Evolutionary conservation across 2,329 filamentous ascomycete species (phyloP).

Genomic region (Colletotrichum destructivum): DNA sequence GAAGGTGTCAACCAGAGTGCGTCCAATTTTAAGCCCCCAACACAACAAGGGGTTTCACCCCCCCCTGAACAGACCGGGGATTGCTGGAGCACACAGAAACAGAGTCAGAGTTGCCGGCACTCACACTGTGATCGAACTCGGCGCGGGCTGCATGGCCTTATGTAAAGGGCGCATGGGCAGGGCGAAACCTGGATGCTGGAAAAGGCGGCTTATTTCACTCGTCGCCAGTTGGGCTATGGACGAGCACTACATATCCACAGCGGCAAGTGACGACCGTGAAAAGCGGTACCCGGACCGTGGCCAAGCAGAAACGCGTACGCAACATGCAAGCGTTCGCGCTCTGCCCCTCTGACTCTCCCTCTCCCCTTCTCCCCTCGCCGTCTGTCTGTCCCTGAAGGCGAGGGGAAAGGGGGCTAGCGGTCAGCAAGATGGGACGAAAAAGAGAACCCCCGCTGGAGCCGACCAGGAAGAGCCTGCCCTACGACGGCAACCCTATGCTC

Average conservation of each 20-base stretch:
- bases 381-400: neutral
- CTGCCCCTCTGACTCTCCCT: neutral
- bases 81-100: slow-evolving; percentile 21
- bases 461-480: slow-evolving; percentile 1
- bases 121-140: slow-evolving; percentile 23
- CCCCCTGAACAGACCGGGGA: slow-evolving; percentile 12
- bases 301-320: slow-evolving; percentile 27
- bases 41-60: slow-evolving; percentile 12
- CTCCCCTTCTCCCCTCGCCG: neutral
- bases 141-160: slow-evolving; percentile 35
- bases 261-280: slow-evolving; percentile 22
- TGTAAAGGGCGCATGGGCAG: slow-evolving; percentile 14
- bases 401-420: slow-evolving; percentile 14
- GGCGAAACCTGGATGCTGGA: slow-evolving; percentile 14
- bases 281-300: slow-evolving; percentile 2
- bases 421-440: slow-evolving; percentile 22
- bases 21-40: slow-evolving; percentile 40
- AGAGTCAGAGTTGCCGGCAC: neutral
- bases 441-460: slow-evolving; percentile 17
- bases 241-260: slow-evolving; percentile 21
- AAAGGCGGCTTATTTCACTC: slow-evolving; percentile 36
- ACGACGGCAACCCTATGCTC: neutral
- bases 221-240: slow-evolving; percentile 13
- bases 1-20: slow-evolving; percentile 29
- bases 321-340: neutral